A percentile compares a stretch with the other conserved stretches of the same genome.
phyloP scores from a whole-genome alignment of 1,284 basidiomycete species.

The Boletus mariae region DNA sequence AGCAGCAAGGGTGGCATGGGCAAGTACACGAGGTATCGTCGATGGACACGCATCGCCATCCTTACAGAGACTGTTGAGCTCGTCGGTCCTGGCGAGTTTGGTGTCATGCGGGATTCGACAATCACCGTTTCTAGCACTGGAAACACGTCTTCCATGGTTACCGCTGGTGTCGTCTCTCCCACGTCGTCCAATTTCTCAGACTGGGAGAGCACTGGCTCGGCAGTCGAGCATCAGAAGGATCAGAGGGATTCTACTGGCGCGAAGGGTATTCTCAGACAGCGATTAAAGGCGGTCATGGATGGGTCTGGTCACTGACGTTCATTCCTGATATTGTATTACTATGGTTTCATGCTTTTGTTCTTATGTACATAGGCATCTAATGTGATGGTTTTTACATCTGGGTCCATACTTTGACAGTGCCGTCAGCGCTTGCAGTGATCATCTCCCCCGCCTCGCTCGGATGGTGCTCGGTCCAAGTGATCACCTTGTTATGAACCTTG shows the following conservation, averaged over 20 bases:
- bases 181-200: constrained; percentile 31
- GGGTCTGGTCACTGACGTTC: constrained; percentile 20
- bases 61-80: constrained; percentile 69
- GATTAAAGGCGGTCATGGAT: constrained; percentile 32
- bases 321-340: constrained; percentile 21
- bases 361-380: not conserved
- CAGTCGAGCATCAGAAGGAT: constrained; percentile 20
- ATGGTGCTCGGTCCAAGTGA: constrained; percentile 90
- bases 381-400: constrained; percentile 29
- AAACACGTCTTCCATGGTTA: constrained; percentile 27
- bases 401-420: constrained; percentile 80
- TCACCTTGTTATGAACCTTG: constrained; percentile 75
- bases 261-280: constrained; percentile 26
- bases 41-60: constrained; percentile 82
- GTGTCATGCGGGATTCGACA: constrained; percentile 29
- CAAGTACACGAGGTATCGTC: constrained; percentile 82
- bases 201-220: constrained; percentile 31
- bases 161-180: constrained; percentile 24
- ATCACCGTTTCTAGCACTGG: constrained; percentile 16
- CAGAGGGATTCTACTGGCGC: constrained; percentile 16
- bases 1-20: constrained; percentile 80
- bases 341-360: constrained; percentile 3
- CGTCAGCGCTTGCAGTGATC: constrained; percentile 85
- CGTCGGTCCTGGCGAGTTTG: constrained; percentile 38
- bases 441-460: constrained; percentile 79